Conservation (phyloP, 2,329 filamentous ascomycete species). For the Zelopaecilomyces penicillatus region DNA sequence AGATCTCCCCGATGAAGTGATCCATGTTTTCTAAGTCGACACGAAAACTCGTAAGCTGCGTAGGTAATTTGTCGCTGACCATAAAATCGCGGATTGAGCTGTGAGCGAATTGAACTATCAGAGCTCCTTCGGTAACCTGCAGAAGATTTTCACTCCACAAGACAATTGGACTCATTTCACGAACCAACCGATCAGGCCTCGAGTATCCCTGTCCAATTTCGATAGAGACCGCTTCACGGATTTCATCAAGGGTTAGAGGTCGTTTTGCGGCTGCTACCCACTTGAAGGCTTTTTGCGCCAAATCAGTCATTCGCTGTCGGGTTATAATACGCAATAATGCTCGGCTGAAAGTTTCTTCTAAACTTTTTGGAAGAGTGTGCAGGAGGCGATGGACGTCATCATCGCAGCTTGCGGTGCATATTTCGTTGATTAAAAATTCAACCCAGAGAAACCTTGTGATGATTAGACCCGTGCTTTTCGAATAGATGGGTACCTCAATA, state of each 20-base stretch:
- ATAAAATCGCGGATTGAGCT: slow-evolving; percentile 24
- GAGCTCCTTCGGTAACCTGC: slow-evolving; percentile 21
- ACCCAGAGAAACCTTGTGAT: slow-evolving; percentile 32
- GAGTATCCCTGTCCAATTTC: slow-evolving; percentile 19
- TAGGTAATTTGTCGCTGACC: not conserved
- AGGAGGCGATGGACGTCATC: slow-evolving; percentile 10
- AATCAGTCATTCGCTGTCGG: not conserved
- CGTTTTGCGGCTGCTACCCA: slow-evolving; percentile 24
- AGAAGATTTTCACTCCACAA: slow-evolving; percentile 27
- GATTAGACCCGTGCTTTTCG: too few species aligned
- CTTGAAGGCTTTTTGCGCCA: slow-evolving; percentile 6
- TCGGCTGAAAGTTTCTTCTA: slow-evolving; percentile 11
- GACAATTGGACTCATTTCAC: slow-evolving; percentile 18
- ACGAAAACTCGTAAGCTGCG: slow-evolving; percentile 3
- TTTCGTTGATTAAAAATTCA: slow-evolving; percentile 25
- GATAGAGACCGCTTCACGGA: slow-evolving; percentile 28
- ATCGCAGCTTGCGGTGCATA: slow-evolving; percentile 21
- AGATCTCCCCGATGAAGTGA: slow-evolving; percentile 25
- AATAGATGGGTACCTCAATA: not conserved
- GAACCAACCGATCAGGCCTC: slow-evolving; percentile 16
- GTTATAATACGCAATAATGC: slow-evolving; percentile 8
- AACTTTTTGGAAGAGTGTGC: slow-evolving; percentile 6
- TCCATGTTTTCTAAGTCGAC: slow-evolving; percentile 19
- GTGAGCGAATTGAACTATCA: slow-evolving; percentile 26
- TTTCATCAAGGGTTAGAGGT: slow-evolving; percentile 25